Conservation (phyloP, 805 yeast genomes). For the Sporopachydermia quercuum region DNA sequence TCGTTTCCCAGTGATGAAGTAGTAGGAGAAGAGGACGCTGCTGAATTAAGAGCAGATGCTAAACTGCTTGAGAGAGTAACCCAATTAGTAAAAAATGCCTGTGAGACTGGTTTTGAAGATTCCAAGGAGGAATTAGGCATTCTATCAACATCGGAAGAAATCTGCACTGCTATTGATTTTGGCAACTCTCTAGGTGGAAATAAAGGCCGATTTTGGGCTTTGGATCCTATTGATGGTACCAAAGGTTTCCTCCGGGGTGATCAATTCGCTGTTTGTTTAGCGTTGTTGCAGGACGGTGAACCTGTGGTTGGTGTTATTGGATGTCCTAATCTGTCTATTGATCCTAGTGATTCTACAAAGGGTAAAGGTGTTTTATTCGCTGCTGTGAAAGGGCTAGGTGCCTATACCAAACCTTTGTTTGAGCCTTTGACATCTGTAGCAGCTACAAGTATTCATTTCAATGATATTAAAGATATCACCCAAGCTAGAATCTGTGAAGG, state of each 20-base stretch:
- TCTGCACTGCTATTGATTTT: constrained; percentile 54
- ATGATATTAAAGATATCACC: constrained; percentile 24
- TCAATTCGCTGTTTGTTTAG: constrained; percentile 93
- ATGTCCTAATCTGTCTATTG: constrained; percentile 75
- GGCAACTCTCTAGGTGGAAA: constrained; percentile 74
- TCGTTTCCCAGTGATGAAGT: constrained; percentile 77
- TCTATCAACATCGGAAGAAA: constrained; percentile 25
- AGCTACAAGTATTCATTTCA: constrained; percentile 34
- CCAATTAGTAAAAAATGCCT: constrained; percentile 39
- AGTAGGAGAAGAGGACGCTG: constrained; percentile 91
- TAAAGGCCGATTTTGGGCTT: constrained; percentile 83
- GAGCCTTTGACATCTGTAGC: constrained; percentile 12
- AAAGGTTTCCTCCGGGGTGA: constrained; percentile 92
- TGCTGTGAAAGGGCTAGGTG: constrained; percentile 54
- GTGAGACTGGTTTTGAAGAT: constrained; percentile 25
- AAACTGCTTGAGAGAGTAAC: constrained; percentile 41
- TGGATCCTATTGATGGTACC: constrained; percentile 98
- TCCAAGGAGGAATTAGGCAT: constrained; percentile 12
- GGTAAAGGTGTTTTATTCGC: constrained; percentile 62
- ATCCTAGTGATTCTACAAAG: constrained; percentile 22
- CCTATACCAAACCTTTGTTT: constrained; percentile 34
- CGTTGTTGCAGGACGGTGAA: constrained; percentile 70
- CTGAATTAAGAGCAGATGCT: constrained; percentile 37
- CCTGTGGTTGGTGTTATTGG: constrained; percentile 90
- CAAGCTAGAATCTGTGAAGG: constrained; percentile 73